Evolutionary conservation across 768 basidiomycete genomes (phyloP).

Genomic region (Gymnopilus junonius): DNA sequence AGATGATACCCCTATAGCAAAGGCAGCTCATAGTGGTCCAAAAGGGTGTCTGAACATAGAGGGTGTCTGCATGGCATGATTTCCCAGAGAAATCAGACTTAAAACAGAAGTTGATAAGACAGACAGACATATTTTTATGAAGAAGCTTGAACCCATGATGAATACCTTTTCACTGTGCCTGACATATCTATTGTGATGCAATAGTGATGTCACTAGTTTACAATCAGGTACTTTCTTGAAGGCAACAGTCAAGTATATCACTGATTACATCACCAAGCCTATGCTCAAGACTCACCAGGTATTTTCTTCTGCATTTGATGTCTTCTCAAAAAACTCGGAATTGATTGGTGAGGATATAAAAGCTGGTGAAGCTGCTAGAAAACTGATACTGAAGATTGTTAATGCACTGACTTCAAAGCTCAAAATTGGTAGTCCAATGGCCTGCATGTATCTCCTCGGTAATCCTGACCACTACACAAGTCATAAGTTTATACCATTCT

Average conservation of each 20-base stretch:
- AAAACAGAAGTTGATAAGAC: conserved; percentile 18
- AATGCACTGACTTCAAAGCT: conserved; percentile 34
- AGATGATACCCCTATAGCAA: not conserved
- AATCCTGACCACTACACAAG: conserved; percentile 15
- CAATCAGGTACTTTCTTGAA: conserved; percentile 38
- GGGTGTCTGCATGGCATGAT: conserved; percentile 29
- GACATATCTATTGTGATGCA: not conserved
- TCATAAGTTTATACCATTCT: conserved; percentile 31
- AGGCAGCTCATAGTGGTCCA: not conserved
- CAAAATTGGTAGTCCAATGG: conserved; percentile 35
- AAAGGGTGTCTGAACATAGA: conserved; percentile 18
- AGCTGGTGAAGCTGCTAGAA: conserved; percentile 8
- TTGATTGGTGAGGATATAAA: conserved; percentile 2
- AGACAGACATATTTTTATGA: conserved; percentile 26
- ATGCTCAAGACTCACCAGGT: conserved; percentile 22
- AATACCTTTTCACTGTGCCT: not conserved
- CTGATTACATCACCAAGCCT: conserved; percentile 33
- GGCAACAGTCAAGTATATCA: conserved; percentile 36
- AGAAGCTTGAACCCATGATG: conserved; percentile 30
- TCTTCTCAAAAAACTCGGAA: conserved; percentile 18
- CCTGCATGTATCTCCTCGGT: conserved; percentile 22
- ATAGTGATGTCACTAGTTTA: conserved; percentile 14
- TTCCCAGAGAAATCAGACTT: conserved; percentile 24
- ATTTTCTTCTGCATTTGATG: conserved; percentile 20
- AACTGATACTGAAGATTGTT: conserved; percentile 29